Evolutionary conservation across 2,329 filamentous ascomycete genomes (phyloP).

Genomic region (Ophiostoma ulmi): DNA sequence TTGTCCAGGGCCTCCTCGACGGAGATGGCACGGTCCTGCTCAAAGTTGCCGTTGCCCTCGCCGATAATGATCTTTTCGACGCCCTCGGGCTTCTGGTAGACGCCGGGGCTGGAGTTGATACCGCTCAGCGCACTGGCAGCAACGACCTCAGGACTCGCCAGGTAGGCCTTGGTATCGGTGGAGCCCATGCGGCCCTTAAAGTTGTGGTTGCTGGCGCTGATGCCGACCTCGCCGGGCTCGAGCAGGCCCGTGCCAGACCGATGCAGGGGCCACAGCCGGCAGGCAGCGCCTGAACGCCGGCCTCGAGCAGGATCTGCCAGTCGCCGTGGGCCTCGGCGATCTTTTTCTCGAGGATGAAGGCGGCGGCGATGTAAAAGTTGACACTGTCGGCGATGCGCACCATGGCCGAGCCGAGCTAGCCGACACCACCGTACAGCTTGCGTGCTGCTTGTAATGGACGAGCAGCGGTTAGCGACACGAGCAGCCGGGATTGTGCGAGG

Average conservation of each 20-base stretch:
- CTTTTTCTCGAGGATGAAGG: conserved; percentile 71
- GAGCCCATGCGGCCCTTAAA: conserved; percentile 89
- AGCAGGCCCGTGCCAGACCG: conserved; percentile 68
- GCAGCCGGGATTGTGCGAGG: neutral
- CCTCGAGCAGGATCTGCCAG: conserved; percentile 77
- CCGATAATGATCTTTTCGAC: conserved; percentile 36
- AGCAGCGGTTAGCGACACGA: neutral
- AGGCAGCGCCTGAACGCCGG: conserved; percentile 67
- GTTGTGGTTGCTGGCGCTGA: conserved; percentile 79
- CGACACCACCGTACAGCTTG: no score
- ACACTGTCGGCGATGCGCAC: no score
- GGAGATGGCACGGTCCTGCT: conserved; percentile 25
- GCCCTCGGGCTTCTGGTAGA: conserved; percentile 54
- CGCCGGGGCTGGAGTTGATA: conserved; percentile 68
- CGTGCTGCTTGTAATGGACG: conserved; percentile 34
- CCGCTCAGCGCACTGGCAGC: conserved; percentile 78
- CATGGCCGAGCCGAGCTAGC: no score
- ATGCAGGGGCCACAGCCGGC: conserved; percentile 82
- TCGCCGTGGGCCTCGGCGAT: conserved; percentile 74
- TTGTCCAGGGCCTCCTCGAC: conserved; percentile 68
- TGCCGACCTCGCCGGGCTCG: conserved; percentile 79
- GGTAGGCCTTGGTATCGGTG: conserved; percentile 73
- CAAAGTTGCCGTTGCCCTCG: conserved; percentile 29
- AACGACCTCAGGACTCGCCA: conserved; percentile 85
- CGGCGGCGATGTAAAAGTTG: no score